phyloP scores from a whole-genome alignment of 1,284 basidiomycete species.

The Abortiporus biennis region DNA sequence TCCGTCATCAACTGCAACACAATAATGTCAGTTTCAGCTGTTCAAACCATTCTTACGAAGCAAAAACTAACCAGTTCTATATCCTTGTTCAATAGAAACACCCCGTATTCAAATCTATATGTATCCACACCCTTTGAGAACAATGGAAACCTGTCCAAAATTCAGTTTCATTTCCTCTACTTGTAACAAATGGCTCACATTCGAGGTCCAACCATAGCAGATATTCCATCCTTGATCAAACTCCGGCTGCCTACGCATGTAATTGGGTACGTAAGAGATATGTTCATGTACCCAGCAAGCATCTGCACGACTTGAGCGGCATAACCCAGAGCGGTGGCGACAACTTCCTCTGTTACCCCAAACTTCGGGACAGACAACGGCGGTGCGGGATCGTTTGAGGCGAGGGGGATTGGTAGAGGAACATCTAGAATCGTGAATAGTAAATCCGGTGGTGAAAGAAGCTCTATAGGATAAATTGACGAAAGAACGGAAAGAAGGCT shows the following conservation, averaged over 20 bases:
- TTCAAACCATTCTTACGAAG: constrained; percentile 11
- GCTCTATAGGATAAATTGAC: constrained; percentile 83
- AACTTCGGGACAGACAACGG: constrained; percentile 62
- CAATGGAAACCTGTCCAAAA: constrained; percentile 73
- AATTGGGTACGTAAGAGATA: constrained; percentile 81
- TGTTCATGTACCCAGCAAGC: constrained; percentile 73
- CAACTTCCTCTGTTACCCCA: constrained; percentile 76
- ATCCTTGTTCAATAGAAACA: constrained; percentile 95
- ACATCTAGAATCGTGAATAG: constrained; percentile 81
- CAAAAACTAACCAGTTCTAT: constrained; percentile 77
- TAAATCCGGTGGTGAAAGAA: constrained; percentile 73
- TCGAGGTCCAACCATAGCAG: constrained; percentile 88
- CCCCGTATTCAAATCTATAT: constrained; percentile 97
- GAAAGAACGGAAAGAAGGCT: constrained; percentile 73
- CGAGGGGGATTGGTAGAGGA: constrained; percentile 79
- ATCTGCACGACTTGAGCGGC: constrained; percentile 81
- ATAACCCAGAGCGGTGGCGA: constrained; percentile 84
- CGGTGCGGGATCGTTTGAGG: constrained; percentile 78
- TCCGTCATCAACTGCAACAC: constrained; percentile 78
- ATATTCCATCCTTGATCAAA: constrained; percentile 85
- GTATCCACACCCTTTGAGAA: constrained; percentile 93
- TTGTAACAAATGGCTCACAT: constrained; percentile 49
- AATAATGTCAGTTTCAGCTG: constrained; percentile 11
- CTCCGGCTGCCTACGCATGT: constrained; percentile 86
- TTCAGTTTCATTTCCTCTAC: constrained; percentile 12